These are phyloP conservation scores for Endocladia muricata DNA, from an alignment of 31 red algal species.

Conservation along the genomic window DNA sequence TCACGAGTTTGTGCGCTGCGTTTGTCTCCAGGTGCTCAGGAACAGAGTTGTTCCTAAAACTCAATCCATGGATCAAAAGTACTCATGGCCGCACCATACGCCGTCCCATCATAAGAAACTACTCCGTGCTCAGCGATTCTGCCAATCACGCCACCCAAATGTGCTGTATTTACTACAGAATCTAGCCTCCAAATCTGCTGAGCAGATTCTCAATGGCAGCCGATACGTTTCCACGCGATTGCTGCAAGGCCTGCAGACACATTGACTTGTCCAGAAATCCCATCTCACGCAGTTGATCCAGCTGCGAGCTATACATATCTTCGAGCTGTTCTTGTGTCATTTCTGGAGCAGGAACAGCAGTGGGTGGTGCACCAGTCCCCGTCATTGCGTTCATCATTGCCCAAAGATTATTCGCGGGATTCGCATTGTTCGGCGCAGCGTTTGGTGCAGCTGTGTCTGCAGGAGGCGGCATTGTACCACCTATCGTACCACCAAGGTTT, in stretches of 20 bases:
- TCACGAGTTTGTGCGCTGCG: too few relatives aligned
- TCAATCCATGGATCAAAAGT: too few relatives aligned
- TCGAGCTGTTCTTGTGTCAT: slow-evolving; percentile 95
- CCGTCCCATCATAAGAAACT: too few relatives aligned
- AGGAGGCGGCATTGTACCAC: neutral
- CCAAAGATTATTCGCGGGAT: slow-evolving; percentile 10
- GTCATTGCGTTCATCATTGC: slow-evolving; percentile 50
- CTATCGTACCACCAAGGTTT: neutral
- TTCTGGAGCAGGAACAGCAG: slow-evolving; percentile 26
- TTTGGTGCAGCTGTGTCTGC: neutral
- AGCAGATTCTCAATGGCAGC: slow-evolving; percentile 86
- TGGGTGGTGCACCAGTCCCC: slow-evolving; percentile 7
- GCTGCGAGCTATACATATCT: slow-evolving; percentile 82
- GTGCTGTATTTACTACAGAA: too few relatives aligned
- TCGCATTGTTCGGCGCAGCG: neutral
- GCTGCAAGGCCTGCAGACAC: slow-evolving; percentile 85
- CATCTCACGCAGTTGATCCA: slow-evolving; percentile 95
- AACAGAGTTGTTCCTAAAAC: too few relatives aligned
- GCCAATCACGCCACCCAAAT: too few relatives aligned
- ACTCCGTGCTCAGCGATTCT: too few relatives aligned
- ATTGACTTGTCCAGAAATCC: slow-evolving; percentile 94
- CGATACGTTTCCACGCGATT: slow-evolving; percentile 87
- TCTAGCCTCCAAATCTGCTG: slow-evolving; percentile 66
- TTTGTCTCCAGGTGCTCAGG: too few relatives aligned
- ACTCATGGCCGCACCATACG: too few relatives aligned